Base-by-base conservation (phyloP, 1,284 basidiomycete species). In the Naganishia sp. region DNA sequence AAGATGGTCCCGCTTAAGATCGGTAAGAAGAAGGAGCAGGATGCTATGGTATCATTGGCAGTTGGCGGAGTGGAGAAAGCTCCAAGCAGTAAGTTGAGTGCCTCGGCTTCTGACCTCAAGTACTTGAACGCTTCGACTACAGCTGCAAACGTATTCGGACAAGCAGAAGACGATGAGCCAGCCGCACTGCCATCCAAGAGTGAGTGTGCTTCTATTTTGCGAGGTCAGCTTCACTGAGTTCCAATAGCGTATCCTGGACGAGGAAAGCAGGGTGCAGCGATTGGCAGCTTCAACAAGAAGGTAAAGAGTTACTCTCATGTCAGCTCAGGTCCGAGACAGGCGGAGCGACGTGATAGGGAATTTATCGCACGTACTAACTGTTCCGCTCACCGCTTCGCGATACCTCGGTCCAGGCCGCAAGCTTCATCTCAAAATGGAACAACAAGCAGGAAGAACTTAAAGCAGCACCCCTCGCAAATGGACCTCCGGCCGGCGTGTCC, bases 361-460 rank as follows among this genome's bases (percentile, higher is more conserved):
- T 39, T 39, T 3, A 39, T 39, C 4, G 36, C 36, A 10, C 6
- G 4, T 39, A 13, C 36, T 39, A 7, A 39, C 36, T 39, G 6
- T 9, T 39, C 36, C 36, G 36, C 13, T 39, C 13, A 10, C 6
- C 9, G 13, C 36, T 10, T 39, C 36, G 36, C 36, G 10, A 39
- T 39, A 10, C 49, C 11, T n/a, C 46, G 6, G 42, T 60, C 25
- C 67, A 94, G 92, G 89, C 87, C 54, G 88, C 85, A 56, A 90
- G 86, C 77, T 93, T 94, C 73, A 95, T 97, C 75, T 88, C 84
- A 74, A 95, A 96, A 74, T 96, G 93, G 93, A 95, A 93, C 76
- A 89, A 88, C 80, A 90, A 93, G 18, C 90, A 94, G 79, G 88
- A 87, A 78, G 92, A 91, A 73, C 83, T 94, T 36, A 94, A 80